Conservation (phyloP, 352 stramenopile species). For the Phytophthora citrophthora region DNA sequence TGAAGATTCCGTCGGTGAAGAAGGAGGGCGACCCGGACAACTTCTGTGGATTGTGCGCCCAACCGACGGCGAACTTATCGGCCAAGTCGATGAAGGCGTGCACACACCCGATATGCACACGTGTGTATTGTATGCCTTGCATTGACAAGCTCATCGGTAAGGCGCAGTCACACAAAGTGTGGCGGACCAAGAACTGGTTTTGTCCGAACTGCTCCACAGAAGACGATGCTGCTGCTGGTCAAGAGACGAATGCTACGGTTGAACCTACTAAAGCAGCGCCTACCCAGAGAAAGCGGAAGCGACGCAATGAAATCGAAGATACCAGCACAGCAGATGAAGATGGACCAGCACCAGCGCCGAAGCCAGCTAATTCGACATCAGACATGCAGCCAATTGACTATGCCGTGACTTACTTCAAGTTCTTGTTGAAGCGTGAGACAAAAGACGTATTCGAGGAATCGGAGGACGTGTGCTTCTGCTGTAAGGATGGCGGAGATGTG, state of each 20-base stretch:
- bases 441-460: slow-evolving; percentile 48
- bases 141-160: slow-evolving; percentile 70
- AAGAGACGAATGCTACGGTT: slow-evolving; percentile 1
- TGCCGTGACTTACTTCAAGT: slow-evolving; percentile 69
- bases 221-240: slow-evolving; percentile 4
- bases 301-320: slow-evolving; percentile 34
- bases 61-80: slow-evolving; percentile 30
- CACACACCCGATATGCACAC: slow-evolving; percentile 50
- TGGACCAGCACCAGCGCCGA: not conserved
- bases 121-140: slow-evolving; percentile 63
- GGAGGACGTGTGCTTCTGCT: slow-evolving; percentile 87
- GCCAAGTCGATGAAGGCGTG: slow-evolving; percentile 46
- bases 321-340: slow-evolving; percentile 30
- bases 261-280: slow-evolving; percentile 1
- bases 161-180: slow-evolving; percentile 60
- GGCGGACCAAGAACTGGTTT: slow-evolving; percentile 60
- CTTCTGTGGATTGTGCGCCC: slow-evolving; percentile 59
- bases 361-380: slow-evolving; percentile 2
- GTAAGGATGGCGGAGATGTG: slow-evolving; percentile 81
- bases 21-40: slow-evolving; percentile 26
- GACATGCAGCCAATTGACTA: slow-evolving; percentile 72
- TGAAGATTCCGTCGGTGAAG: slow-evolving; percentile 17
- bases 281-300: slow-evolving; percentile 61
- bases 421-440: slow-evolving; percentile 55
- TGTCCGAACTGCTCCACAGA: slow-evolving; percentile 67